A percentile compares a stretch with the other conserved stretches of the same genome.
Conservation (phyloP, 2,329 filamentous ascomycete genomes). For the Phyllosticta citriasiana region DNA sequence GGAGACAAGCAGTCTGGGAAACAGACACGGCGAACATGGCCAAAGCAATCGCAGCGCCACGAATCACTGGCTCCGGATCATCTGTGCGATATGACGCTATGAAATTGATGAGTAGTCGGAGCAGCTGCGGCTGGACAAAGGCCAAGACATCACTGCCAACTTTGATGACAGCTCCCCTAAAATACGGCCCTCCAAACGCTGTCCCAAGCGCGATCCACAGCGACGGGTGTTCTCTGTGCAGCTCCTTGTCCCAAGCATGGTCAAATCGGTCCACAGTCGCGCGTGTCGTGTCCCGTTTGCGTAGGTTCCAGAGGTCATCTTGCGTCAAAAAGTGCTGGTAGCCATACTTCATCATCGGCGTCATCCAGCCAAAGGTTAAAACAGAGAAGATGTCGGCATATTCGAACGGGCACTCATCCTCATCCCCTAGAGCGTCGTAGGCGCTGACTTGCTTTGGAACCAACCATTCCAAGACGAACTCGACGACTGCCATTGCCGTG, state of each 20-base stretch:
- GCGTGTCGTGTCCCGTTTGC: slow-evolving; percentile 68
- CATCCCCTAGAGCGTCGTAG: slow-evolving; percentile 58
- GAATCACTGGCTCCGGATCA: slow-evolving; percentile 63
- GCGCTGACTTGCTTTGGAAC: slow-evolving; percentile 67
- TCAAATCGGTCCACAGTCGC: slow-evolving; percentile 62
- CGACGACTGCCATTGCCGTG: slow-evolving; percentile 56
- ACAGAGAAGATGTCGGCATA: slow-evolving; percentile 91
- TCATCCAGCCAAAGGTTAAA: slow-evolving; percentile 97
- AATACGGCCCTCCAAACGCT: slow-evolving; percentile 77
- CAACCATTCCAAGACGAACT: slow-evolving; percentile 76
- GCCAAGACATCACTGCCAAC: slow-evolving; percentile 74
- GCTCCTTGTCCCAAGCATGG: slow-evolving; percentile 64
- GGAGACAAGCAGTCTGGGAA: slow-evolving; percentile 78
- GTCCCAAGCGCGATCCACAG: slow-evolving; percentile 79
- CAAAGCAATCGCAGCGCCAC: slow-evolving; percentile 78
- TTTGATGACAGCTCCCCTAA: slow-evolving; percentile 77
- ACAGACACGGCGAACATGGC: slow-evolving; percentile 86
- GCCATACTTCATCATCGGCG: slow-evolving; percentile 88
- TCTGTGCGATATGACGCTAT: slow-evolving; percentile 63
- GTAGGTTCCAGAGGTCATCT: slow-evolving; percentile 89
- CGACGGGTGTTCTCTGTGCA: slow-evolving; percentile 64
- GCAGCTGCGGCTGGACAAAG: slow-evolving; percentile 83
- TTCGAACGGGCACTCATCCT: slow-evolving; percentile 68
- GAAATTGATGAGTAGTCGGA: slow-evolving; percentile 75
- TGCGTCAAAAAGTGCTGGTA: slow-evolving; percentile 89